Evolutionary conservation across 805 yeast species (phyloP).

Genomic region (Kodamaea jinghongensis): DNA sequence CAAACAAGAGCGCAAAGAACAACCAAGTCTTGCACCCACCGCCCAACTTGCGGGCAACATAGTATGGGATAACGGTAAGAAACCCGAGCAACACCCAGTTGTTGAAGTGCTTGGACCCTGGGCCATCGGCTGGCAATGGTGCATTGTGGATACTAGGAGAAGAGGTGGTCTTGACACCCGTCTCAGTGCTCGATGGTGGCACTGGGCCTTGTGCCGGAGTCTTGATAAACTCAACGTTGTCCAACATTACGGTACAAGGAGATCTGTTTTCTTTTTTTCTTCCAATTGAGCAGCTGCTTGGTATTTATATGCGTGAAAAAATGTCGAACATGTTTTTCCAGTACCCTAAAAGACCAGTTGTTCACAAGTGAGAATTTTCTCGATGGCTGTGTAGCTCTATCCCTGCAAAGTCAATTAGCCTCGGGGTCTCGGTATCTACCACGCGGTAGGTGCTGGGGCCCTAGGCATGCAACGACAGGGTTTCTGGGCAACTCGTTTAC

Average conservation of each 20-base stretch:
- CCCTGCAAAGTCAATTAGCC: too few relatives aligned
- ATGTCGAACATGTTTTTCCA: too few relatives aligned
- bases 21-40: slow-evolving; percentile 68
- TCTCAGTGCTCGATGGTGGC: slow-evolving; percentile 28
- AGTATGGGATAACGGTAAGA: slow-evolving; percentile 58
- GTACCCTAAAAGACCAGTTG: too few relatives aligned
- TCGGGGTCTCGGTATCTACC: too few relatives aligned
- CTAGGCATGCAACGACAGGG: too few relatives aligned
- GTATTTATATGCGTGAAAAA: not conserved
- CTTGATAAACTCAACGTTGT: slow-evolving; percentile 51
- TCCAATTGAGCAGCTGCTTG: not conserved
- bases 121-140: slow-evolving; percentile 88
- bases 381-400: too few relatives aligned
- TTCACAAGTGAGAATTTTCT: too few relatives aligned
- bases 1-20: slow-evolving; percentile 53
- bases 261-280: not conserved
- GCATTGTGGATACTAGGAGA: slow-evolving; percentile 80
- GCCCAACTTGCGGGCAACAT: slow-evolving; percentile 61
- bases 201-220: slow-evolving; percentile 53
- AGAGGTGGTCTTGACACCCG: slow-evolving; percentile 39
- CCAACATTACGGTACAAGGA: slow-evolving; percentile 32
- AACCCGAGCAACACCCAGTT: slow-evolving; percentile 53
- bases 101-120: slow-evolving; percentile 74
- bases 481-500: too few relatives aligned
- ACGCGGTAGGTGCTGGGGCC: too few relatives aligned